Base-by-base conservation (phyloP, 1,139 yeast genomes). In the Saccharomyces hybrid region DNA sequence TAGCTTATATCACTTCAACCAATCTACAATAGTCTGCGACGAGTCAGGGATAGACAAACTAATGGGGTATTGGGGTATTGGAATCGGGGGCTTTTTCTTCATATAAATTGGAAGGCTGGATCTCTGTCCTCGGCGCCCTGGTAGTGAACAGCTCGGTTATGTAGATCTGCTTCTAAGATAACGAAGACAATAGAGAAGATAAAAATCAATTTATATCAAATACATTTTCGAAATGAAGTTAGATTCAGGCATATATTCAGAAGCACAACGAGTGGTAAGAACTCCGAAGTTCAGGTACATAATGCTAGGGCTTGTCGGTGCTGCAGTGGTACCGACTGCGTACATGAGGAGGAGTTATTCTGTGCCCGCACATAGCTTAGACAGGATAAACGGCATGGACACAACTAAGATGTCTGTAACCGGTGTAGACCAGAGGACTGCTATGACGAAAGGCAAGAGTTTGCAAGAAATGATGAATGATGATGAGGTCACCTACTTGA, bases 251-350 rank as follows among this genome's bases (percentile, higher is more conserved):
- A 53, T 59, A 27, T 64, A 62, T 47, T 46, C 61, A 41, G 68
- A 66, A 51, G 68, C 66, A 5, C 68, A 64, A 50, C 42, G 54
- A 47, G 56, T 57, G 20, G 67, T 65, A 4, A 56, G 61, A 31
- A 52, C 51, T 46, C 68, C 68, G 1, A 59, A 61, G 20, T 60
- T 64, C 54, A 61, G 57, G 34, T 61, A 60, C 49, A 48, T 65
- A 49, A 52, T 64, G 56, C 46, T 63, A 25, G 70, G 67, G 7
- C 47, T 62, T 14, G 56, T 61, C 6, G 60, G 66, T 49, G 67
- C 65, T 38, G 66, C 68, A 1, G 56, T 63, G 32, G 62, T 65
- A 3, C 70, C 70, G 6, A 59, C 67, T 1, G 53, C 64, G 47
- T 64, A 64, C 47, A 52, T 61, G 25, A 58, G 66, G 51, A 48